Evolutionary conservation across 1,139 yeast species (phyloP), one percentile per base, ranked within the genome.

Genomic region (Debaryomyces subglobosus): DNA sequence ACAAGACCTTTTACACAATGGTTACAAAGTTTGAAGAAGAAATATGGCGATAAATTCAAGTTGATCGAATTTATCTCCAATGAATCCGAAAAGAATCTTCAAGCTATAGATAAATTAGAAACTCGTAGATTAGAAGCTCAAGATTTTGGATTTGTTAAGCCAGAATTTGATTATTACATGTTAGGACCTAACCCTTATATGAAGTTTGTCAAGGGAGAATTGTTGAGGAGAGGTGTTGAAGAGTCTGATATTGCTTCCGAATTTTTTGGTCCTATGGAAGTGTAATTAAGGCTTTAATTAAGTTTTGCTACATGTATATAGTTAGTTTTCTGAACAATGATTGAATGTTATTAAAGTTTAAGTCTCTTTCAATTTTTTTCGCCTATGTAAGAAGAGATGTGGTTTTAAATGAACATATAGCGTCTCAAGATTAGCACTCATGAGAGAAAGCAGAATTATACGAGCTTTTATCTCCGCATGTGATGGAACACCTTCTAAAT

Each of bases 111-210:
- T 16, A 47, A 49, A 21, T 45, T 48, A 5, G 47, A 48, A 8
- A 33, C 39, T 33, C 47, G 53, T 37, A 43, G 45, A 21, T 45
- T 65, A 20, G 27, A 43, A 9, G 13, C 47, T 2, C 34, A 40
- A 9, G 63, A 63, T 40, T 58, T 59, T 48, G 63, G 59, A 6
- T 43, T 46, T 24, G 41, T 64, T 12, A 42, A 24, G 2, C 35
- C 46, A 27, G 53, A 60, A 39, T 54, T 56, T 35, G 72, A 68
- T 23, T 63, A 68, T 18, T 72, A 72, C 53, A 49, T 71, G 41
- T 54, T 72, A 35, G 78, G 78, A 13, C 78, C 78, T 27, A 57
- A 58, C 21, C 57, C 50, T 4, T 73, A 69, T 49, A 70, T 72
- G 76, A 57, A 56, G 30, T 60, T 58, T 34, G 65, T 72, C 13